Conservation (phyloP, 495 filamentous ascomycete genomes). For the Aspergillus sclerotiicarbonarius region DNA sequence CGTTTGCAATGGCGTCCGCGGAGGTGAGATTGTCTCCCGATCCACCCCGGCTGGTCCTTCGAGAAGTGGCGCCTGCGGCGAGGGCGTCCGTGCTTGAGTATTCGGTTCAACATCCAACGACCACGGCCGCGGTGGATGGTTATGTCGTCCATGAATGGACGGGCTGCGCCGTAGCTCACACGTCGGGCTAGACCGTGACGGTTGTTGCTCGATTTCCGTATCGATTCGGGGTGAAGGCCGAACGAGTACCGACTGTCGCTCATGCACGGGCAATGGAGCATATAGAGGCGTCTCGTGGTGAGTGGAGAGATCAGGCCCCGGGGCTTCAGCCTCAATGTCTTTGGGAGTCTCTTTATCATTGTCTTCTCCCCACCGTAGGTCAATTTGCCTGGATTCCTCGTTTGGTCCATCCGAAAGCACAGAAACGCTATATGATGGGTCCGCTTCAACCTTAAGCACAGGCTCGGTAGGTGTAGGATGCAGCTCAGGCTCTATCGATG, state of each 20-base stretch:
- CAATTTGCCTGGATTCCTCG: constrained; percentile 1
- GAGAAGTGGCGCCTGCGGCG: constrained; percentile 25
- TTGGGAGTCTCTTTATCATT: constrained; percentile 9
- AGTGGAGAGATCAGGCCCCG: constrained; percentile 15
- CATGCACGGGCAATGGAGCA: constrained; percentile 33
- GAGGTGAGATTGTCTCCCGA: constrained; percentile 29
- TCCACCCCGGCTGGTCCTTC: constrained; percentile 22
- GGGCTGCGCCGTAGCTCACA: constrained; percentile 36
- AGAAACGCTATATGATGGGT: constrained; percentile 11
- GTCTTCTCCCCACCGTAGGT: constrained; percentile 10
- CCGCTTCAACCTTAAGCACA: constrained; percentile 10
- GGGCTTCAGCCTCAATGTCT: neutral
- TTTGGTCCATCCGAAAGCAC: constrained; percentile 11
- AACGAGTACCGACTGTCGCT: constrained; percentile 53
- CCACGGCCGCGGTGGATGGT: constrained; percentile 31
- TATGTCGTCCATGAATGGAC: constrained; percentile 39
- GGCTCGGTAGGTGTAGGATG: constrained; percentile 1
- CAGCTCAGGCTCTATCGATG: constrained; percentile 4
- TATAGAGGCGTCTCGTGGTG: constrained; percentile 17
- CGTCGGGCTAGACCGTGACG: constrained; percentile 16
- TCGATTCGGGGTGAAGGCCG: constrained; percentile 48
- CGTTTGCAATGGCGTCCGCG: constrained; percentile 39
- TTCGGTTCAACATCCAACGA: constrained; percentile 31
- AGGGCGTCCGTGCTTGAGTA: constrained; percentile 19
- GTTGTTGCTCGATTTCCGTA: neutral